Percentiles rank a stretch among this genome's conserved stretches.
Evolutionary conservation across 2,329 filamentous ascomycete species (phyloP).

Genomic region (Sporothrix luriei): DNA sequence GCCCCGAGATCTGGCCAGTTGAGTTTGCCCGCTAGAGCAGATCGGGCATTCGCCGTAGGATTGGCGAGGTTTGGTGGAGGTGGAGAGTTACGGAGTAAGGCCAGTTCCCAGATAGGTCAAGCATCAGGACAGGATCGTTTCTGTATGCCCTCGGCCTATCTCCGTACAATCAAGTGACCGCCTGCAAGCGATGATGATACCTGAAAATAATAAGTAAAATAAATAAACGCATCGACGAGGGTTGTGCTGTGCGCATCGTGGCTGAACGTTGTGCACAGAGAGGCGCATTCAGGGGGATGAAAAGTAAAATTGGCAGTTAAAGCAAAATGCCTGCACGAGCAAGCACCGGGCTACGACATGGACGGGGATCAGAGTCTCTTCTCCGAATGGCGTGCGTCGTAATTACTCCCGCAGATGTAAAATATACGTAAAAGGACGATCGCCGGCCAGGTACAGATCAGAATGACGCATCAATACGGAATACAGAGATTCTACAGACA

Average conservation of each 20-base stretch:
- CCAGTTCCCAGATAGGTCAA: not conserved
- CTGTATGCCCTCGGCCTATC: not conserved
- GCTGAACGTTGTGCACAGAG: not conserved
- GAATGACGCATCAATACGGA: not conserved
- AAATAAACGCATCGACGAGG: not conserved
- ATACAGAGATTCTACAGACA: not conserved
- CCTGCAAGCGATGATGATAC: not conserved
- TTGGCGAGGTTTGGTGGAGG: not conserved
- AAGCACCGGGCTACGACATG: not conserved
- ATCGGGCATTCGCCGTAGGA: conserved; percentile 9
- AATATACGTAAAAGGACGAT: not conserved
- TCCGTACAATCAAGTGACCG: not conserved
- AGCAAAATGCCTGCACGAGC: not conserved
- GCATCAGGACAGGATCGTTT: not conserved
- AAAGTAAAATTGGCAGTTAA: conserved; percentile 23
- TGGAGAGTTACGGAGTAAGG: too few species aligned
- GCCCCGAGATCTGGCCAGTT: not conserved
- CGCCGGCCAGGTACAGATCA: not conserved
- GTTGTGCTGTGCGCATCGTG: not conserved
- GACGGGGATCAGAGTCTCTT: conserved; percentile 7
- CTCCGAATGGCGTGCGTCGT: not conserved
- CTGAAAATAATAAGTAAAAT: not conserved
- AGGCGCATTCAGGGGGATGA: conserved; percentile 11
- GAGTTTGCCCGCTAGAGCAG: conserved; percentile 1
- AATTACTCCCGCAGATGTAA: too few species aligned